Percentiles rank a stretch among this genome's conserved stretches.
These are phyloP conservation scores for Myxozyma geophila DNA, from an alignment of 805 yeast genomes.

Conservation along the genomic window DNA sequence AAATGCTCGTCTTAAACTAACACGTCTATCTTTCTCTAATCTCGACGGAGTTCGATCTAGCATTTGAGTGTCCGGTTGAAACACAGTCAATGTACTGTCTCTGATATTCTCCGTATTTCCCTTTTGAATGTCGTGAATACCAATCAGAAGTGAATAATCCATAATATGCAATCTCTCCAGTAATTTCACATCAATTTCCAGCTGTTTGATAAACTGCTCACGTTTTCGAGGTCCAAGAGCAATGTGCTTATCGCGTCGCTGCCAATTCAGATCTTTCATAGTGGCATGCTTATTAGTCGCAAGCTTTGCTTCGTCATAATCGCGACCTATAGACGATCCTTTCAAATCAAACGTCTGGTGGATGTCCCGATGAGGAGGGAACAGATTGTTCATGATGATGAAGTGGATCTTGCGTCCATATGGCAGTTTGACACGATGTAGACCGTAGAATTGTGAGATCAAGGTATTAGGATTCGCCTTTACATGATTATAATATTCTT, in stretches of 20 bases:
- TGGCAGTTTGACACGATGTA: conserved; percentile 92
- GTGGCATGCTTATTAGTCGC: conserved; percentile 42
- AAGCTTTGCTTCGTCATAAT: conserved; percentile 37
- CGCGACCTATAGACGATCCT: conserved; percentile 85
- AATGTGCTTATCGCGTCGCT: conserved; percentile 66
- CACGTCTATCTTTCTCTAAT: conserved; percentile 29
- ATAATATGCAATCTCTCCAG: conserved; percentile 78
- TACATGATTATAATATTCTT: conserved; percentile 80
- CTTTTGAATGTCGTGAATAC: conserved; percentile 75
- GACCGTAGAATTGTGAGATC: conserved; percentile 93
- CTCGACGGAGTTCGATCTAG: conserved; percentile 30
- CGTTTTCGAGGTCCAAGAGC: conserved; percentile 74
- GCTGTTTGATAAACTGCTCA: conserved; percentile 64
- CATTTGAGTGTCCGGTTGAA: conserved; percentile 42
- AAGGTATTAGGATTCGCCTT: conserved; percentile 84
- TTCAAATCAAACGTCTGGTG: conserved; percentile 87
- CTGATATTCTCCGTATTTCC: conserved; percentile 55
- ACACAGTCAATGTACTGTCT: conserved; percentile 45
- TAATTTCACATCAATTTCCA: conserved; percentile 73
- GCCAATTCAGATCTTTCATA: conserved; percentile 90
- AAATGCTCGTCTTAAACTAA: conserved; percentile 27
- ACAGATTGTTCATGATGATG: conserved; percentile 93
- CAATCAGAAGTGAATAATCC: conserved; percentile 93
- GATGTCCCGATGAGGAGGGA: conserved; percentile 89
- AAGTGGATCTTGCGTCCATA: conserved; percentile 82